phyloP scores from a whole-genome alignment of 345 rosid species.

The Linum lewisii region DNA sequence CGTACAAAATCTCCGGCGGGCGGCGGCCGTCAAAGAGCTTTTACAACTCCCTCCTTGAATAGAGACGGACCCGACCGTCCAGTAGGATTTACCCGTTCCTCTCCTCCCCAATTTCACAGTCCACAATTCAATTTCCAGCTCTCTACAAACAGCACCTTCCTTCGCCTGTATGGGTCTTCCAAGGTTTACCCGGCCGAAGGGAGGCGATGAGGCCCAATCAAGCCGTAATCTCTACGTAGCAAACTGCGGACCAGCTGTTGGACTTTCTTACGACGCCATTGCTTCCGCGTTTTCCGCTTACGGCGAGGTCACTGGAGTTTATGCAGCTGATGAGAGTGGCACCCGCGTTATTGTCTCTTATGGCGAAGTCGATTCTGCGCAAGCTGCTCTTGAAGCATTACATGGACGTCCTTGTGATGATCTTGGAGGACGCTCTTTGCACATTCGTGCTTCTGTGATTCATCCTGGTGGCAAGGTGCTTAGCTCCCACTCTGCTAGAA shows the following conservation, averaged over 20 bases:
- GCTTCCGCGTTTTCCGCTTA: constrained; percentile 45
- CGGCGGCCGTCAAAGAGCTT: too few species aligned
- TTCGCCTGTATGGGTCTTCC: constrained; percentile 14
- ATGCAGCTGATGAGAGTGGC: constrained; percentile 81
- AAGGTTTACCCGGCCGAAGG: constrained; percentile 51
- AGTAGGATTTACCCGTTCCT: too few species aligned
- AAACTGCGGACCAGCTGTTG: constrained; percentile 89
- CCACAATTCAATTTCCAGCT: too few species aligned
- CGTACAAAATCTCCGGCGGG: too few species aligned
- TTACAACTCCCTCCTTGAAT: too few species aligned
- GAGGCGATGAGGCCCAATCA: constrained; percentile 19
- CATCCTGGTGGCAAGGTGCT: constrained; percentile 42
- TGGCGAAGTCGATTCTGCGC: constrained; percentile 37
- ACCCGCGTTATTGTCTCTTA: constrained; percentile 72
- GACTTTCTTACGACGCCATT: constrained; percentile 48
- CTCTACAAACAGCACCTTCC: too few species aligned
- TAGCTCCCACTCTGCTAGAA: background rate
- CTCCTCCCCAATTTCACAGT: too few species aligned
- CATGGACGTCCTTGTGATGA: constrained; percentile 46
- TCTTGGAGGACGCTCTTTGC: constrained; percentile 57
- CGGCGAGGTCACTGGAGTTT: constrained; percentile 61
- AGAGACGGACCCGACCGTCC: too few species aligned
- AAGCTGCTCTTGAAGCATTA: constrained; percentile 46
- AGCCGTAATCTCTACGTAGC: constrained; percentile 71
- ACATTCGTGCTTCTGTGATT: constrained; percentile 62